A percentile compares a stretch with the other conserved stretches of the same genome.
These are phyloP conservation scores for Tolypocladium sp. DNA, from an alignment of 2,329 filamentous ascomycete genomes.

Conservation along the genomic window DNA sequence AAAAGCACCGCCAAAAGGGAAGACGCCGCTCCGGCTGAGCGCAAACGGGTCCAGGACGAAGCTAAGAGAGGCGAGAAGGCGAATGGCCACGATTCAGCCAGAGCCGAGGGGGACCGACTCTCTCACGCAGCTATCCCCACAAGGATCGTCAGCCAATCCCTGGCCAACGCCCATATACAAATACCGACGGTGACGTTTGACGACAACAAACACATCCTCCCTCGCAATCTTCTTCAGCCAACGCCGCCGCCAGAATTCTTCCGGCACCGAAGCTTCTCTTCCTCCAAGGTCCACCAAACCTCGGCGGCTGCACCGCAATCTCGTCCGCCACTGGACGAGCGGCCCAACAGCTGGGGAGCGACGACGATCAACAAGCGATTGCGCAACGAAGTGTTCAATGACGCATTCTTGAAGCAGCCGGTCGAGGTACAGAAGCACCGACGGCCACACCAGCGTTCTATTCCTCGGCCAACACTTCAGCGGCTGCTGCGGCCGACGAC, in stretches of 20 bases:
- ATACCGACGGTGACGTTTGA: slow-evolving; percentile 89
- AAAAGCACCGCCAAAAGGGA: slow-evolving; percentile 47
- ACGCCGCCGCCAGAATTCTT: slow-evolving; percentile 28
- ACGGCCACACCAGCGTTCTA: slow-evolving; percentile 56
- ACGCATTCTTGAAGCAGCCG: slow-evolving; percentile 79
- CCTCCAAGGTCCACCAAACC: slow-evolving; percentile 11
- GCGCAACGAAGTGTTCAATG: slow-evolving; percentile 84
- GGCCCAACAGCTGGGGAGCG: slow-evolving; percentile 71
- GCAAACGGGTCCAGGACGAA: slow-evolving; percentile 24
- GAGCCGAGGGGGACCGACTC: slow-evolving; percentile 8
- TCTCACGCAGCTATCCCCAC: slow-evolving; percentile 9
- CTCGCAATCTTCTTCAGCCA: slow-evolving; percentile 68
- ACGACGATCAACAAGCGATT: slow-evolving; percentile 84
- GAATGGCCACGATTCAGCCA: slow-evolving; percentile 1
- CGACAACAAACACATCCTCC: slow-evolving; percentile 89
- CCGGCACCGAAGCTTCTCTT: slow-evolving; percentile 23
- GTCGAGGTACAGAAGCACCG: slow-evolving; percentile 74
- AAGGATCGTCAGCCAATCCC: slow-evolving; percentile 61
- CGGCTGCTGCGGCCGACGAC: slow-evolving; percentile 33
- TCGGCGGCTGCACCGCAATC: slow-evolving; percentile 4
- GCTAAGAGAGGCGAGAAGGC: slow-evolving; percentile 1
- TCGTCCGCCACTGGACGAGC: slow-evolving; percentile 39
- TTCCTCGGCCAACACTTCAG: slow-evolving; percentile 45
- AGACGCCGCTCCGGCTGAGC: slow-evolving; percentile 26
- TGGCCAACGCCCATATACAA: slow-evolving; percentile 53